phyloP scores from a whole-genome alignment of 2,329 filamentous ascomycete genomes.

The Ilyonectria sp. region DNA sequence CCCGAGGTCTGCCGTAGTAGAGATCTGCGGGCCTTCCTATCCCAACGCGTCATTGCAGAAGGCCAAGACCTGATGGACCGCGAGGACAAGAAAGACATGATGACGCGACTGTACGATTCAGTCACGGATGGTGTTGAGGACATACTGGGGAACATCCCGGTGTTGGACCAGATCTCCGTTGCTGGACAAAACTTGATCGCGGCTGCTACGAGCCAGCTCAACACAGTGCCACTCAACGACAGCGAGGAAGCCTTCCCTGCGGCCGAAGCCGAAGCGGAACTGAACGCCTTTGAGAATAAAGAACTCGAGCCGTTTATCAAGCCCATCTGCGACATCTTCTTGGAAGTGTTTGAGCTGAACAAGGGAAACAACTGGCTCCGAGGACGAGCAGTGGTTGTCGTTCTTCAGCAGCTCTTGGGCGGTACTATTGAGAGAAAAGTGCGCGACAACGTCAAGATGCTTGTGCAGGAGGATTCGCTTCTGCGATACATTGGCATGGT shows the following conservation, averaged over 20 bases:
- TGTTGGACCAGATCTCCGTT: constrained; percentile 92
- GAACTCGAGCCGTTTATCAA: constrained; percentile 97
- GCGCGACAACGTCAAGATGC: constrained; percentile 82
- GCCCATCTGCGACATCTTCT: constrained; percentile 96
- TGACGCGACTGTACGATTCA: constrained; percentile 94
- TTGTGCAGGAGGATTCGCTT: constrained; percentile 84
- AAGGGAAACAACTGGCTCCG: constrained; percentile 97
- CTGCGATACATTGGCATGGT: constrained; percentile 81
- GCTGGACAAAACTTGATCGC: constrained; percentile 93
- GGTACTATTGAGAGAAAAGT: constrained; percentile 97
- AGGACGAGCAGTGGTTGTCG: constrained; percentile 94
- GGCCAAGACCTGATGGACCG: constrained; percentile 70
- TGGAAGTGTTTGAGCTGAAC: constrained; percentile 95
- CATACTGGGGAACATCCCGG: constrained; percentile 94
- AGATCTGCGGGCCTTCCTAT: constrained; percentile 92
- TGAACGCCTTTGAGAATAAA: constrained; percentile 92
- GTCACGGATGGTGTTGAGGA: constrained; percentile 99
- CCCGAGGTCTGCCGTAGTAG: constrained; percentile 95
- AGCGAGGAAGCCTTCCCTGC: constrained; percentile 67
- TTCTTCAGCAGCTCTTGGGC: constrained; percentile 94
- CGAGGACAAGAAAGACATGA: constrained; percentile 86
- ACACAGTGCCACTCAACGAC: constrained; percentile 66
- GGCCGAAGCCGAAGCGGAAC: constrained; percentile 91
- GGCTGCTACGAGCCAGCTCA: constrained; percentile 77
- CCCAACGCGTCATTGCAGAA: constrained; percentile 83